phyloP scores from a whole-genome alignment of 129 eudicot species.

The Kitagawia praeruptora region DNA sequence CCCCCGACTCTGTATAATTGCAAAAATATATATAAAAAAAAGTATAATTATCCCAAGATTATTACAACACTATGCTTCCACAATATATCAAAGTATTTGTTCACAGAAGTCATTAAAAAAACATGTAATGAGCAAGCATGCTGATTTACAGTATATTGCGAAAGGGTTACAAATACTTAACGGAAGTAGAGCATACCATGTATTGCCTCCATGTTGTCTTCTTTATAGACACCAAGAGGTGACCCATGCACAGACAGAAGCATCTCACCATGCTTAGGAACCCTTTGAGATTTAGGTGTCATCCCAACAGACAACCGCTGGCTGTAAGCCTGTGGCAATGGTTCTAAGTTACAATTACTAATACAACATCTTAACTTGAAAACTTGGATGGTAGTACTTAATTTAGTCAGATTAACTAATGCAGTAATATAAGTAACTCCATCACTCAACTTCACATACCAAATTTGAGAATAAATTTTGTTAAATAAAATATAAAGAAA shows the following conservation, averaged over 20 bases:
- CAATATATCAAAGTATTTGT: not conserved
- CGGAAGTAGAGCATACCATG: constrained; percentile 32
- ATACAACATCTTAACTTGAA: not conserved
- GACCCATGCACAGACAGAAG: constrained; percentile 91
- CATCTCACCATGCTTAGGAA: constrained; percentile 85
- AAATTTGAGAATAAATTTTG: not conserved
- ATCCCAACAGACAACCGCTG: constrained; percentile 71
- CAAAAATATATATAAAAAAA: not conserved
- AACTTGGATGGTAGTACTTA: not conserved
- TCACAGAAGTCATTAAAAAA: not conserved
- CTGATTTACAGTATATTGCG: not conserved
- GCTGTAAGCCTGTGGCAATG: constrained; percentile 41
- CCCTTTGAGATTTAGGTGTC: constrained; percentile 80
- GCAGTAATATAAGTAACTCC: not conserved
- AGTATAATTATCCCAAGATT: not conserved
- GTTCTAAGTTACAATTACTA: not conserved
- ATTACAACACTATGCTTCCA: not conserved
- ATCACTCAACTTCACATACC: not conserved
- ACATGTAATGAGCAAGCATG: not conserved
- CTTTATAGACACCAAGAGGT: constrained; percentile 91
- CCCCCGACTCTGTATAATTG: constrained; percentile 2
- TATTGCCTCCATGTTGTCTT: constrained; percentile 88
- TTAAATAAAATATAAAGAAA: not conserved
- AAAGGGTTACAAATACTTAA: not conserved
- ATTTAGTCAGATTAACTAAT: not conserved